A percentile compares a stretch with the other conserved stretches of the same genome.
Evolutionary conservation across 2,329 filamentous ascomycete species (phyloP).

Genomic region (Beauveria scarabaeidicola): DNA sequence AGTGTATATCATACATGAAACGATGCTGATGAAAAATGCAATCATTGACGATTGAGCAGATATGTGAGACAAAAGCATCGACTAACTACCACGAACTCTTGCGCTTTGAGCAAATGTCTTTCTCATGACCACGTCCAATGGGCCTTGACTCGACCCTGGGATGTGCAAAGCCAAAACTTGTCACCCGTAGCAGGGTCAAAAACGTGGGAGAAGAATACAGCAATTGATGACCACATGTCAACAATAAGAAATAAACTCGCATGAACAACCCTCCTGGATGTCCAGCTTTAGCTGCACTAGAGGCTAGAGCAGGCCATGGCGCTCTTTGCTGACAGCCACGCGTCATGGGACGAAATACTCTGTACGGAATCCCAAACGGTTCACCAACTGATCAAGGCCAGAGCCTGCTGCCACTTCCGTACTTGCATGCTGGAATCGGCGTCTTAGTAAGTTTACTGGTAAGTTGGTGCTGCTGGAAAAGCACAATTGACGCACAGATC

Average conservation of each 20-base stretch:
- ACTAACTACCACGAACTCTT: background rate
- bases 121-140: background rate
- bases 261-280: background rate
- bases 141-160: background rate
- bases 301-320: background rate
- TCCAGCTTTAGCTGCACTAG: background rate
- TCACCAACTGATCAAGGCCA: background rate
- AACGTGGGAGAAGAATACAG: constrained; percentile 1
- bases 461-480: background rate
- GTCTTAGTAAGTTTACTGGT: background rate
- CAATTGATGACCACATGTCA: background rate
- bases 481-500: constrained; percentile 3
- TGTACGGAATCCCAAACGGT: background rate
- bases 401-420: background rate
- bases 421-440: background rate
- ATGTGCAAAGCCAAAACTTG: background rate
- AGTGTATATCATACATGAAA: background rate
- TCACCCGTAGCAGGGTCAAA: background rate
- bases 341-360: constrained; percentile 11
- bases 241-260: background rate
- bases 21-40: background rate
- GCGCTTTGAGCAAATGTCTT: background rate
- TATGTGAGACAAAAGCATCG: background rate
- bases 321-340: background rate
- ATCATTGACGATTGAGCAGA: background rate